A percentile compares a stretch with the other conserved stretches of the same genome.
Evolutionary conservation across 2,329 filamentous ascomycete genomes (phyloP).

Genomic region (Fusarium abutilonis): DNA sequence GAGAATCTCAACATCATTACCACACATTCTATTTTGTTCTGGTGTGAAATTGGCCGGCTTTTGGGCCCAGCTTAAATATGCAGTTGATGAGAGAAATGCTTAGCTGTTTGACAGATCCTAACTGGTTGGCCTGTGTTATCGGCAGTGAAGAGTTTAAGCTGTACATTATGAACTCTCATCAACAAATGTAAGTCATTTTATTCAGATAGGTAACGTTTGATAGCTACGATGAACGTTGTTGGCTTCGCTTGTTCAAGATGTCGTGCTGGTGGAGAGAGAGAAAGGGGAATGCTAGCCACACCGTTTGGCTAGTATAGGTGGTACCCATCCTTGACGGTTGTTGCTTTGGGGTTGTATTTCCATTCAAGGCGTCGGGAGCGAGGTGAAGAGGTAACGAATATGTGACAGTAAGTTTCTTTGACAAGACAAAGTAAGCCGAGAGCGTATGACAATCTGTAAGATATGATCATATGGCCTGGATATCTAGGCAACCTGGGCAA

Average conservation of each 20-base stretch:
- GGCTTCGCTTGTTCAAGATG: constrained; percentile 17
- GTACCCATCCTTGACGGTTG: not conserved
- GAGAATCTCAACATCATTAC: constrained; percentile 40
- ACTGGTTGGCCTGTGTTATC: constrained; percentile 25
- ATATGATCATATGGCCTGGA: constrained; percentile 1
- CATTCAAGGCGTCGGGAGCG: constrained; percentile 6
- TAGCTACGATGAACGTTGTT: constrained; percentile 3
- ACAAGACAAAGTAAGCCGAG: constrained; percentile 14
- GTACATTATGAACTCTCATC: constrained; percentile 2
- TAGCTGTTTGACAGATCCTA: constrained; percentile 11
- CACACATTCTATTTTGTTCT: constrained; percentile 37
- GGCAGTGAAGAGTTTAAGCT: constrained; percentile 16
- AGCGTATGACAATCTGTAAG: constrained; percentile 17
- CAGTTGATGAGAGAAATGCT: constrained; percentile 17
- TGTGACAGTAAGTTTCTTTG: constrained; percentile 23
- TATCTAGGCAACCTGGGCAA: not conserved
- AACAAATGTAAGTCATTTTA: constrained; percentile 7
- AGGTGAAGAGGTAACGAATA: constrained; percentile 20
- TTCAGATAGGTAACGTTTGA: not conserved
- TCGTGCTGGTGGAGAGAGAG: constrained; percentile 8
- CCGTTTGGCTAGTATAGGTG: not conserved
- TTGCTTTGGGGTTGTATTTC: not conserved
- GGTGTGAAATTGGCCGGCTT: constrained; percentile 32
- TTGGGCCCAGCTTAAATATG: not conserved
- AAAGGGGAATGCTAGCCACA: constrained; percentile 4